A percentile compares a stretch with the other conserved stretches of the same genome.
Evolutionary conservation across 768 basidiomycete species (phyloP).

Genomic region (Hemileccinum rubropunctum): DNA sequence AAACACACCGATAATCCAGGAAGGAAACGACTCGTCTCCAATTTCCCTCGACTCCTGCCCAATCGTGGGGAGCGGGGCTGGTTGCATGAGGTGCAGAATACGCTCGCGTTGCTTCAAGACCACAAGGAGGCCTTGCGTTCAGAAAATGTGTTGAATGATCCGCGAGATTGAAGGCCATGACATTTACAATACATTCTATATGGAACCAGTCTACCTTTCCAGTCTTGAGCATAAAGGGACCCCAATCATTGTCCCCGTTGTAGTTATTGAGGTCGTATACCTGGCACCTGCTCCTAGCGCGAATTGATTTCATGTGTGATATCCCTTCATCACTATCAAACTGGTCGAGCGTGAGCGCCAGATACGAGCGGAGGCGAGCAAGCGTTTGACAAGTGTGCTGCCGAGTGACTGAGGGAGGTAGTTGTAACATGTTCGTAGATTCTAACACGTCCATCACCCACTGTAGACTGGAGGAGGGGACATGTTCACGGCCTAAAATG

Average conservation of each 20-base stretch:
- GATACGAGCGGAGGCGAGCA: conserved; percentile 47
- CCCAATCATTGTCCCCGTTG: conserved; percentile 47
- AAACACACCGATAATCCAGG: conserved; percentile 68
- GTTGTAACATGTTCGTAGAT: conserved; percentile 36
- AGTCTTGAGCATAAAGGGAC: conserved; percentile 46
- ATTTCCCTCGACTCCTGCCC: conserved; percentile 75
- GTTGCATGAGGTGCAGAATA: conserved; percentile 49
- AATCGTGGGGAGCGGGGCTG: conserved; percentile 42
- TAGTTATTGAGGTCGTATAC: conserved; percentile 70
- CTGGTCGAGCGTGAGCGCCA: conserved; percentile 43
- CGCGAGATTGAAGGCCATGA: conserved; percentile 49
- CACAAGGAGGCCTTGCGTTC: conserved; percentile 44
- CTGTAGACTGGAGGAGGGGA: conserved; percentile 39
- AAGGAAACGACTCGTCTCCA: conserved; percentile 76
- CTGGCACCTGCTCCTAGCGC: conserved; percentile 49
- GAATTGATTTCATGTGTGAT: conserved; percentile 31
- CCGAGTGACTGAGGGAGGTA: conserved; percentile 3
- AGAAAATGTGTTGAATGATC: conserved; percentile 40
- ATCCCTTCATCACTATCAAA: conserved; percentile 24
- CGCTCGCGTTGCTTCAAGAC: conserved; percentile 50
- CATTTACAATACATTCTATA: conserved; percentile 55
- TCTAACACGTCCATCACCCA: conserved; percentile 47
- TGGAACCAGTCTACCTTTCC: conserved; percentile 61
- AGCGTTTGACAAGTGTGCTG: conserved; percentile 30
- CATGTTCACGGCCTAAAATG: conserved; percentile 16